phyloP scores from a whole-genome alignment of 768 basidiomycete genomes.

The Macrolepiota dolichaula region DNA sequence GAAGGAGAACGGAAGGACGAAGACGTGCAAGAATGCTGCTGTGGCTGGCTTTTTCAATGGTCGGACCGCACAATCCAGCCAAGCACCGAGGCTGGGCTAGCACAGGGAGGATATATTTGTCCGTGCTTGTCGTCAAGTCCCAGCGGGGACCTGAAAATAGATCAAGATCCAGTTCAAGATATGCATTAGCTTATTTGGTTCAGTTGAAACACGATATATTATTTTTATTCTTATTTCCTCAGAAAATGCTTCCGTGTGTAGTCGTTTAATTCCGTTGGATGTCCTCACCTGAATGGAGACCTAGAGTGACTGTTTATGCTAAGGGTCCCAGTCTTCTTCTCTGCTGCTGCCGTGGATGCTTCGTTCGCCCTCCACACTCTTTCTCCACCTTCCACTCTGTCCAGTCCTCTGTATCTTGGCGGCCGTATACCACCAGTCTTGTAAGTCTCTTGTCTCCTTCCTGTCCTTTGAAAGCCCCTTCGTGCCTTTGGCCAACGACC shows the following conservation, averaged over 20 bases:
- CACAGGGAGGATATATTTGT: conserved; percentile 1
- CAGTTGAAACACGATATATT: conserved; percentile 37
- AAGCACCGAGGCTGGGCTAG: neutral
- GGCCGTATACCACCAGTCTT: conserved; percentile 10
- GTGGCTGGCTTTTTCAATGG: neutral
- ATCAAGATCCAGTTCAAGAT: conserved; percentile 20
- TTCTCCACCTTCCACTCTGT: conserved; percentile 26
- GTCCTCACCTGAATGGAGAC: conserved; percentile 13
- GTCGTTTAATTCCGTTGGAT: conserved; percentile 20
- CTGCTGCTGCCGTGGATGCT: conserved; percentile 3
- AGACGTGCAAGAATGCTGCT: neutral
- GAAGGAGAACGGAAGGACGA: neutral
- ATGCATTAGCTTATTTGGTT: conserved; percentile 31
- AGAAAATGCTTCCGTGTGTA: conserved; percentile 27
- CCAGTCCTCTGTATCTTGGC: conserved; percentile 21
- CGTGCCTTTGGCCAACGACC: neutral
- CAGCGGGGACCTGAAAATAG: conserved; percentile 33
- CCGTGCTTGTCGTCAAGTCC: conserved; percentile 2
- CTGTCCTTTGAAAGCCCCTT: neutral
- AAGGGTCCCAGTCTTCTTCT: conserved; percentile 17
- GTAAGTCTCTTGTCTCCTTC: conserved; percentile 1
- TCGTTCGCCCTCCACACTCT: conserved; percentile 16
- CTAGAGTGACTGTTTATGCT: conserved; percentile 15
- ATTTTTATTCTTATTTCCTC: conserved; percentile 22
- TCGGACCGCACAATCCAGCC: neutral